Evolutionary conservation across 2,329 filamentous ascomycete genomes (phyloP).

Genomic region (Fusarium penzigii): DNA sequence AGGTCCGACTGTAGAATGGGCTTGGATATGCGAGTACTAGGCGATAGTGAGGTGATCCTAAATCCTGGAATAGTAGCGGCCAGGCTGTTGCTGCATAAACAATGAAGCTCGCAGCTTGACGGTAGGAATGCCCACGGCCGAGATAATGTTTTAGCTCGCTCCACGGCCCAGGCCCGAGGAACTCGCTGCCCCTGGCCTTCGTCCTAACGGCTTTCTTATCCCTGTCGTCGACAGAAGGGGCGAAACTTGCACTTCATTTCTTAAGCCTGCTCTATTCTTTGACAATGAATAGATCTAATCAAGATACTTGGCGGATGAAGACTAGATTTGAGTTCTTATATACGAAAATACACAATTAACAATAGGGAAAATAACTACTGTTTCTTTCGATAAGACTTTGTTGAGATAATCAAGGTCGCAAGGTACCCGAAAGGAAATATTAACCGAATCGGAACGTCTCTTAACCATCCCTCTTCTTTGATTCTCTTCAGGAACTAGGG

Average conservation of each 20-base stretch:
- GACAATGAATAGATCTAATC: too few relatives aligned
- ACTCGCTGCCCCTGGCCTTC: constrained; percentile 1
- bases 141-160: constrained; percentile 26
- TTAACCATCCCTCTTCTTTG: too few relatives aligned
- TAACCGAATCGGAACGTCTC: too few relatives aligned
- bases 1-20: constrained; percentile 1
- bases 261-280: too few relatives aligned
- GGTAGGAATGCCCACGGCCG: constrained; percentile 27
- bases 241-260: too few relatives aligned
- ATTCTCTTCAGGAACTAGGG: too few relatives aligned
- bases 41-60: constrained; percentile 23
- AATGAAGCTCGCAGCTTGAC: constrained; percentile 17
- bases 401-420: background rate
- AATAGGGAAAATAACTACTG: too few relatives aligned
- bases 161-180: constrained; percentile 14
- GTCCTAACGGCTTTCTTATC: background rate
- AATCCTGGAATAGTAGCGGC: constrained; percentile 28
- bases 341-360: too few relatives aligned
- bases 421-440: too few relatives aligned
- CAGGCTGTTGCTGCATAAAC: constrained; percentile 13
- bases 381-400: background rate
- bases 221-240: too few relatives aligned
- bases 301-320: too few relatives aligned
- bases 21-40: constrained; percentile 8
- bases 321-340: too few relatives aligned